A percentile compares a stretch with the other conserved stretches of the same genome.
Evolutionary conservation across 257 asterid species (phyloP).

Genomic region (Forsythia viridissima): DNA sequence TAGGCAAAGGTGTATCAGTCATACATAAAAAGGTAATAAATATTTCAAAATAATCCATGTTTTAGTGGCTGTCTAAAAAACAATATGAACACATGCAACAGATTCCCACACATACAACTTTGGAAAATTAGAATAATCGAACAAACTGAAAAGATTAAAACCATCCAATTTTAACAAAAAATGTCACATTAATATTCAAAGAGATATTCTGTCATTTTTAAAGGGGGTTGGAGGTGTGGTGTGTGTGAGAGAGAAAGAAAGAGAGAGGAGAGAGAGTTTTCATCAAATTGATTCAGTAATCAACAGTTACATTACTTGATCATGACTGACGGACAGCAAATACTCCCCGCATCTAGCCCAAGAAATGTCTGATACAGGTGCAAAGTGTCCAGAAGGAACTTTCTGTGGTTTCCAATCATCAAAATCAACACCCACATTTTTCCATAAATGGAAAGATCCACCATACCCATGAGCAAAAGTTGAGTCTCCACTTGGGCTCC

Average conservation of each 20-base stretch:
- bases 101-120: neutral
- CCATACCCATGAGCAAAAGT: conserved; percentile 96
- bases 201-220: neutral
- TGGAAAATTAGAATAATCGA: neutral
- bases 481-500: conserved; percentile 77
- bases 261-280: neutral
- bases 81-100: neutral
- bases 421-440: conserved; percentile 62
- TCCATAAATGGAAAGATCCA: conserved; percentile 95
- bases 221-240: neutral
- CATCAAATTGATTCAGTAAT: conserved; percentile 6
- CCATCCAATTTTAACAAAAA: neutral
- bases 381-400: conserved; percentile 98
- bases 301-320: conserved; percentile 64
- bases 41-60: neutral
- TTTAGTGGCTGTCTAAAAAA: neutral
- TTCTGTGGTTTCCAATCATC: conserved; percentile 96
- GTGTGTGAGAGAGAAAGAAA: neutral
- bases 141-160: neutral
- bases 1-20: neutral
- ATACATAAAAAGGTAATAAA: neutral
- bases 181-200: neutral
- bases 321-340: conserved; percentile 90
- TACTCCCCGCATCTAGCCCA: conserved; percentile 86
- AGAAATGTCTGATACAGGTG: conserved; percentile 77